Evolutionary conservation across 176 grass and related monocot species (phyloP), one percentile per base, ranked within the genome.

Genomic region (Zoysia japonica): DNA sequence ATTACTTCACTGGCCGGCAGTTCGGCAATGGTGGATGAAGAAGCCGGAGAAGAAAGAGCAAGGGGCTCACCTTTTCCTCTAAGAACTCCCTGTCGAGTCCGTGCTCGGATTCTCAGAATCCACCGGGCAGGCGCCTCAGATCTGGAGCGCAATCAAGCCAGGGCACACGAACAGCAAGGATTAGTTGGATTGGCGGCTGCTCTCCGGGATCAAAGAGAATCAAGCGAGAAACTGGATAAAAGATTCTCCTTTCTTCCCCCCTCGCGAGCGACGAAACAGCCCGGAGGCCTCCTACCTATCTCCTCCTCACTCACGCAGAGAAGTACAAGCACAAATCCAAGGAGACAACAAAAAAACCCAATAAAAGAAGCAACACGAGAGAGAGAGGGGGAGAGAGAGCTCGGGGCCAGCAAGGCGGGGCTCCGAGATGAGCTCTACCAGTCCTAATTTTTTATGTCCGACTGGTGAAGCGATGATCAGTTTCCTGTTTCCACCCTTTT

Each of bases 351-450:
- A 86, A 82, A 85, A 83, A 75, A 59, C 15, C 77, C 64, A 89
- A 71, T 87, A 93, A 86, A 85, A 85, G 67, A 62, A 77, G 72
- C 35, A 81, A 19, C 56, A 35, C 61, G 72, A 57, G 51, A 67
- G 37, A 6, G 44, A 10, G 55, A 57, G 55, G 17, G 55, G 7
- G 15, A 28, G 28, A 28, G 28, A 28, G 28, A 68, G 75, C 20
- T 47, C 77, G 70, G 84, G 62, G 87, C 71, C 90, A 92, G 87
- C 85, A 87, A 85, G 81, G 88, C 91, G 68, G 78, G 53, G 67
- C 39, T 67, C 65, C 73, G 71, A 76, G 85, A 93, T 90, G 87
- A 87, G 90, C 90, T 81, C 82, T 93, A 93, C 88, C 88, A 85
- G 82, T 86, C 79, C 85, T 93, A 49, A 88, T 82, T 75, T 28